A percentile compares a stretch with the other conserved stretches of the same genome.
Conservation (phyloP, 768 basidiomycete species). For the Hericium erinaceus region DNA sequence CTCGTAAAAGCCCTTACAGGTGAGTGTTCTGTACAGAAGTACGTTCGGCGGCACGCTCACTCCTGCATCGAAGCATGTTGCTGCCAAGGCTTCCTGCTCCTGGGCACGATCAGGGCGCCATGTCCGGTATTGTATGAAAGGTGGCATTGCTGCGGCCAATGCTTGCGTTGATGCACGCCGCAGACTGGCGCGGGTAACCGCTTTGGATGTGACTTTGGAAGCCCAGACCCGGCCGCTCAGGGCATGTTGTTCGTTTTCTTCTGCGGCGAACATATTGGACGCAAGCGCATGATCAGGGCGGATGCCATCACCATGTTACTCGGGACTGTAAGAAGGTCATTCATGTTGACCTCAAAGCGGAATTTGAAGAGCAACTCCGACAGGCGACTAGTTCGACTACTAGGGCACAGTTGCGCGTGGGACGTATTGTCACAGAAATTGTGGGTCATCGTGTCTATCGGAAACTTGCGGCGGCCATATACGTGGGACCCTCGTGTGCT, state of each 20-base stretch:
- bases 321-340: not conserved
- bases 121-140: conserved; percentile 8
- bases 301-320: not conserved
- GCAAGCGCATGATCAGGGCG: not conserved
- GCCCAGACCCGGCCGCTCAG: not conserved
- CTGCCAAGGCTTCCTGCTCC: not conserved
- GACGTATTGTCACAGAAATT: not conserved
- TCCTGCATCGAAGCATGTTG: not conserved
- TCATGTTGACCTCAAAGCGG: not conserved
- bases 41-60: not conserved
- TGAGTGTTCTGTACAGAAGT: not conserved
- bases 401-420: not conserved
- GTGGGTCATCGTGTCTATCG: too few species aligned
- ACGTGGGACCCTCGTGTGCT: not conserved
- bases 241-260: not conserved
- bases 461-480: not conserved
- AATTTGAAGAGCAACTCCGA: not conserved
- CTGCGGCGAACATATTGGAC: not conserved
- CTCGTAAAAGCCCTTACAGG: not conserved
- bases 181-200: not conserved
- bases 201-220: not conserved
- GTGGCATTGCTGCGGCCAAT: not conserved
- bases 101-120: conserved; percentile 4
- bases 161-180: not conserved
- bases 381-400: not conserved